These are phyloP conservation scores for Xenosphaeropsis pyriputrescens DNA, from an alignment of 2,329 filamentous ascomycete species.

Conservation along the genomic window DNA sequence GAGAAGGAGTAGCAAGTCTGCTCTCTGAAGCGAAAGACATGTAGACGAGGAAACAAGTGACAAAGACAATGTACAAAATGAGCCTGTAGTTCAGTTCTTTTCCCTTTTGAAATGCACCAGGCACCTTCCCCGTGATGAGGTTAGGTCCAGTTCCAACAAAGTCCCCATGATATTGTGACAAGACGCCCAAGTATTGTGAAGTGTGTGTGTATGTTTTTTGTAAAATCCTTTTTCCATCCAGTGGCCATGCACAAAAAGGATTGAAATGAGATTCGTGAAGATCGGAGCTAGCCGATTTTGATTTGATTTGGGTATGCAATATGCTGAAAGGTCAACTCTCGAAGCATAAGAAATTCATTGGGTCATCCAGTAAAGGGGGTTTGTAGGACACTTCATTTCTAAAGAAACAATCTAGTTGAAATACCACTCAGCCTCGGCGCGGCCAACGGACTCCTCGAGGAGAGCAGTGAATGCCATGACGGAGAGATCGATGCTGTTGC, in stretches of 20 bases:
- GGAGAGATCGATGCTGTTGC: conserved; percentile 43
- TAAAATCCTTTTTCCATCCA: neutral
- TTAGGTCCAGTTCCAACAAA: no score
- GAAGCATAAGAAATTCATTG: conserved; percentile 5
- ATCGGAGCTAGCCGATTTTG: conserved; percentile 11
- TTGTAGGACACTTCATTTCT: neutral
- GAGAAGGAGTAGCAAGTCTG: no score
- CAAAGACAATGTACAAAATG: no score
- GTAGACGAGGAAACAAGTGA: no score
- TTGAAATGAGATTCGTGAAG: conserved; percentile 14
- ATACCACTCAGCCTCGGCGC: conserved; percentile 27
- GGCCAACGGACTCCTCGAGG: conserved; percentile 26
- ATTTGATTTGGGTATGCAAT: conserved; percentile 2
- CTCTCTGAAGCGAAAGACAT: no score
- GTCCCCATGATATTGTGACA: neutral
- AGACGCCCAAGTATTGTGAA: neutral
- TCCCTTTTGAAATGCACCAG: no score
- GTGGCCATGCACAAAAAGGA: neutral
- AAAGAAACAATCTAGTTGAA: conserved; percentile 20
- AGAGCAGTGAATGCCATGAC: conserved; percentile 39
- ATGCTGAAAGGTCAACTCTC: conserved; percentile 16
- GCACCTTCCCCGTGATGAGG: no score
- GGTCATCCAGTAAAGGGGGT: no score
- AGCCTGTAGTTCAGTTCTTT: no score
- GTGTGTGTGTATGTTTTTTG: neutral